Base-by-base conservation (phyloP, 768 basidiomycete species). In the Suillus occidentalis region DNA sequence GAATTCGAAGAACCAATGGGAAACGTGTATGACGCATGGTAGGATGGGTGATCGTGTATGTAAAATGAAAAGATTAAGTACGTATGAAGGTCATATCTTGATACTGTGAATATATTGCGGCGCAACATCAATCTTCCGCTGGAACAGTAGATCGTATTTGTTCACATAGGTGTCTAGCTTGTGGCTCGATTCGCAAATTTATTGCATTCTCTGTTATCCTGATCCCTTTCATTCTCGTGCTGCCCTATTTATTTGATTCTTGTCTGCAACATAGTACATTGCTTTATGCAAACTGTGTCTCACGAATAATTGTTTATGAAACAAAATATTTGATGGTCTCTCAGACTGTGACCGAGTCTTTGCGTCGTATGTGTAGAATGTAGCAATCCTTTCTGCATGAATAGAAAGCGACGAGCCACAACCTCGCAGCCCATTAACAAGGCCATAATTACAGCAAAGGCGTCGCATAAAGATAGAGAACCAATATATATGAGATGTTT, bases 81-180 rank as follows among this genome's bases (percentile, higher is more conserved):
- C 16, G 40, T 16, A 16, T 7, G 34, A 16, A 16, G 40, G 16
- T 6, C 40, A 16, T 16, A 16, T 42, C 16, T 16, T 42, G 16
- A 42, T 42, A 42, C 40, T 42, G 9, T 57, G 31, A 45, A 61
- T 31, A 45, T 34, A 16, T 56, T n/a, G 18, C 22, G 14, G 14
- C 49, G 22, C 20, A 61, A 61, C 28, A 28, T 28, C 18, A 55
- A 61, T 0, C 7, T 61, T n/a, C 18, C 60, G 16, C 25, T 61
- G 13, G 60, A 61, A 57, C 60, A 61, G 40, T 31, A 57, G 60
- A 57, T 61, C 6, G 60, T 57, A 14, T 57, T 61, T 18, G 25
- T 61, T 55, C 60, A 61, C 25, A 57, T 61, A 34, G 60, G 60
- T 12, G 16, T 31, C 60, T 57, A 60, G 39, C 16, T 34, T 28